Conservation (phyloP, 176 grass and related monocot species). For the Cenchrus fungigraminus region DNA sequence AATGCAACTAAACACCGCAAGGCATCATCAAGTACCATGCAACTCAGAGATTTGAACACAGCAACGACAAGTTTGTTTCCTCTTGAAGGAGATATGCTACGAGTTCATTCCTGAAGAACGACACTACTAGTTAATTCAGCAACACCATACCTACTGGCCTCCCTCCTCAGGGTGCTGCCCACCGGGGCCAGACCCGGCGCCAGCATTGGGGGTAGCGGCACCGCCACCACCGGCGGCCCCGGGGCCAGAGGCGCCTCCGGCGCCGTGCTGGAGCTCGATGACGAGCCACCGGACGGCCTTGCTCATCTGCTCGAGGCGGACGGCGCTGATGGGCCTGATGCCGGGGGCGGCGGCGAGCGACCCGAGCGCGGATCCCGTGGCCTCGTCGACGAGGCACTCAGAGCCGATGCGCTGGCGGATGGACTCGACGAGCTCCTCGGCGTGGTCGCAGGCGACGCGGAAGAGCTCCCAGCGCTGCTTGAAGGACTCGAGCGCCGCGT, state of each 20-base stretch:
- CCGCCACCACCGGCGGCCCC: background rate
- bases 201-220: slow-evolving; percentile 18
- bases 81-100: background rate
- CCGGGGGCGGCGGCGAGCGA: slow-evolving; percentile 32
- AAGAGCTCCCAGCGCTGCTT: slow-evolving; percentile 92
- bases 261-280: slow-evolving; percentile 75
- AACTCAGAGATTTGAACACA: background rate
- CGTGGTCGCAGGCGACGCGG: slow-evolving; percentile 76
- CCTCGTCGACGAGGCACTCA: slow-evolving; percentile 91
- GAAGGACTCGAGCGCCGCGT: slow-evolving; percentile 73
- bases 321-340: slow-evolving; percentile 76
- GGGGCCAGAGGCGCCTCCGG: slow-evolving; percentile 27
- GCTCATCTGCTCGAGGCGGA: slow-evolving; percentile 89
- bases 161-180: slow-evolving; percentile 69
- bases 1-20: background rate
- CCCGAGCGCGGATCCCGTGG: slow-evolving; percentile 45
- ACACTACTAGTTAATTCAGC: background rate
- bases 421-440: slow-evolving; percentile 86
- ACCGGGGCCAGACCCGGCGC: slow-evolving; percentile 11
- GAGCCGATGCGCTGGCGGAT: slow-evolving; percentile 84
- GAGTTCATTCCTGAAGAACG: background rate
- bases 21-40: background rate
- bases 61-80: background rate
- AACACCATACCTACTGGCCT: slow-evolving; percentile 66
- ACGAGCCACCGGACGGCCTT: slow-evolving; percentile 84